Evolutionary conservation across 2,329 filamentous ascomycete species (phyloP), one percentile per base, ranked within the genome.

Genomic region (Aspergillus ruber): DNA sequence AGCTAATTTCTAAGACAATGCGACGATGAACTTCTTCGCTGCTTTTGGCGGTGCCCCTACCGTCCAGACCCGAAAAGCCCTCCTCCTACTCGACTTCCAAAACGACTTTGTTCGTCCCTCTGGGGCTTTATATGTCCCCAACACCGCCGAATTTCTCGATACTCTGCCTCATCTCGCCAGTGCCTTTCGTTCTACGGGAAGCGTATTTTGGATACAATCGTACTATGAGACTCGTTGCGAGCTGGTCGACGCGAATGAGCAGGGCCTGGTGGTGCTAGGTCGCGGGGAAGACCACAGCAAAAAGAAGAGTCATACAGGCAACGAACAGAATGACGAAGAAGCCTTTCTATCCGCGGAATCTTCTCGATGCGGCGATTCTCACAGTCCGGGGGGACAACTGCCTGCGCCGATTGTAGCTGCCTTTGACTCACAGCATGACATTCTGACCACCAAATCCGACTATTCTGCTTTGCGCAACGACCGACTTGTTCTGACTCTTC

Each of bases 391-490:
- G 63, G 63, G 73, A 56, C 65, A 80, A 41, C 78, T 79, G 45
- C 72, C 73, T 3, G 72, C 75, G 5, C 63, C 70, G 4, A 63
- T 83, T 39, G 66, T 74, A 35, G 63, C 71, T 27, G 68, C 76
- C 39, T 75, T 83, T 42, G 70, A 79, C 45, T 58, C 67, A n/a
- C 63, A 70, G 5, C 64, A 63, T 23, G 82, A 84, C 58, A 70
- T 74, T 8, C 62, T 81, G 17, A 66, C 82, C 41, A 70, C 77
- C 45, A 97, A 95, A 67, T 82, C 82, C 4, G 81, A 88, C 56
- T 97, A 97, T 67, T 97, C 93, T 3, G 90, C 90, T 12, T 90
- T 97, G 62, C 80, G 83, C 45, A 82, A 81, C 7, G 88, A 85
- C 0, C 78, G 80, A 43, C 75, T 97, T 13, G 77, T 97, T 6